Percentiles rank a stretch among this genome's conserved stretches.
Evolutionary conservation across 176 grass and related monocot species (phyloP).

Genomic region (Oryza coarctata): DNA sequence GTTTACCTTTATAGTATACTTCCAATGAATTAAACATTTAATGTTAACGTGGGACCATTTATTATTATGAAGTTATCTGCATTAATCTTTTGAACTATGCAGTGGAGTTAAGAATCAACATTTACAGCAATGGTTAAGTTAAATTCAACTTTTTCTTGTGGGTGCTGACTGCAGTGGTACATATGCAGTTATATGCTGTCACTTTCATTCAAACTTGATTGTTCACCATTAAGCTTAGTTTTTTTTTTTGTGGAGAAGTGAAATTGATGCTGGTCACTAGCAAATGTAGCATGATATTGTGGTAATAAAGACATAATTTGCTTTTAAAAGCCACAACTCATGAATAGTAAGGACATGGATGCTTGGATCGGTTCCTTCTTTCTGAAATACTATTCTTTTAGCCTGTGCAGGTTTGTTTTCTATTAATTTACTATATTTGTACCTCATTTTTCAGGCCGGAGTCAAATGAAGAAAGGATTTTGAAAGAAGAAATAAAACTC

Average conservation of each 20-base stretch:
- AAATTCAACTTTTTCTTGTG: background rate
- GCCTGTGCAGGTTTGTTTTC: background rate
- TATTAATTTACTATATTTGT: background rate
- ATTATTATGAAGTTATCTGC: background rate
- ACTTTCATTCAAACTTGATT: background rate
- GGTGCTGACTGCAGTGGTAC: background rate
- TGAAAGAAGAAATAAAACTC: conserved; percentile 66
- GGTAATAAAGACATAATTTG: background rate
- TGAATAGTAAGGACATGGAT: background rate
- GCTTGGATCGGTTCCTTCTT: background rate
- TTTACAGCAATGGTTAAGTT: background rate
- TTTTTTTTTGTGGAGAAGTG: background rate
- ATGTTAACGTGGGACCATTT: background rate
- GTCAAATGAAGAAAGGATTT: conserved; percentile 51
- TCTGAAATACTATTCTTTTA: background rate
- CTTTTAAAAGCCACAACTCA: background rate
- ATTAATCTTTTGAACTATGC: background rate
- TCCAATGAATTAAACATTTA: background rate
- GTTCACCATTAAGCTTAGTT: background rate
- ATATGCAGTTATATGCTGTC: background rate
- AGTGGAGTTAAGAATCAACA: background rate
- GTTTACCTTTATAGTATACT: background rate
- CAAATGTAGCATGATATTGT: conserved; percentile 9
- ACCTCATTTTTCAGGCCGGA: conserved; percentile 45
- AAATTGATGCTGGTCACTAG: background rate